Conservation (phyloP, 1,284 basidiomycete species). For the Lignosus rhinocerotis region DNA sequence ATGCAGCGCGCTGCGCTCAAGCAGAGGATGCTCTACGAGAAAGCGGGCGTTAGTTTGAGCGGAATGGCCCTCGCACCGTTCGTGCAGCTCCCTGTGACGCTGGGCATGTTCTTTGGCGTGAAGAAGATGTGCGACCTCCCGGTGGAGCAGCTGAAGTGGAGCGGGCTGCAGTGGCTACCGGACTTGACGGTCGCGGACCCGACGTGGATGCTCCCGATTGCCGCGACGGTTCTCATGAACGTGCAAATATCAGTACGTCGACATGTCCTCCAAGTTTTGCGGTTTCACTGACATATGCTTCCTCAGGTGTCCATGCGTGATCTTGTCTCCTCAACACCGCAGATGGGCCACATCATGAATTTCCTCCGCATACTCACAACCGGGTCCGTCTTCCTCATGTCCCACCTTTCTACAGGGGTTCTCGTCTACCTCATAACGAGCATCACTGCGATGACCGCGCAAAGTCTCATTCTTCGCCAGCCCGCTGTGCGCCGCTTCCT, state of each 20-base stretch:
- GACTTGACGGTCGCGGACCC: slow-evolving; percentile 85
- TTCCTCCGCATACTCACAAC: slow-evolving; percentile 65
- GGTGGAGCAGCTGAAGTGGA: slow-evolving; percentile 72
- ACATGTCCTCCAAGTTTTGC: no score
- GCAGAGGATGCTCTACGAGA: slow-evolving; percentile 65
- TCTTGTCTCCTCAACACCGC: slow-evolving; percentile 49
- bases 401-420: slow-evolving; percentile 59
- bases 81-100: slow-evolving; percentile 76
- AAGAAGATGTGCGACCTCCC: slow-evolving; percentile 73
- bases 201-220: slow-evolving; percentile 74
- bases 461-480: slow-evolving; percentile 49
- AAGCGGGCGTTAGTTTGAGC: slow-evolving; percentile 69
- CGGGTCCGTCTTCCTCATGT: slow-evolving; percentile 61
- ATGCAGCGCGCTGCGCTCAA: slow-evolving; percentile 56
- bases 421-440: slow-evolving; percentile 61
- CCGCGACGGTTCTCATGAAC: slow-evolving; percentile 66
- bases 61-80: slow-evolving; percentile 62
- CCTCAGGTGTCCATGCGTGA: slow-evolving; percentile 58
- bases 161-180: slow-evolving; percentile 76
- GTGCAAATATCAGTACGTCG: slow-evolving; percentile 67
- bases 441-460: slow-evolving; percentile 42
- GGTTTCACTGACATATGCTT: neutral
- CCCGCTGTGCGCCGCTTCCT: slow-evolving; percentile 48
- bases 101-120: slow-evolving; percentile 87
- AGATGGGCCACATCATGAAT: slow-evolving; percentile 73